Evolutionary conservation across 2,329 filamentous ascomycete genomes (phyloP).

Genomic region (Claviceps sp.): DNA sequence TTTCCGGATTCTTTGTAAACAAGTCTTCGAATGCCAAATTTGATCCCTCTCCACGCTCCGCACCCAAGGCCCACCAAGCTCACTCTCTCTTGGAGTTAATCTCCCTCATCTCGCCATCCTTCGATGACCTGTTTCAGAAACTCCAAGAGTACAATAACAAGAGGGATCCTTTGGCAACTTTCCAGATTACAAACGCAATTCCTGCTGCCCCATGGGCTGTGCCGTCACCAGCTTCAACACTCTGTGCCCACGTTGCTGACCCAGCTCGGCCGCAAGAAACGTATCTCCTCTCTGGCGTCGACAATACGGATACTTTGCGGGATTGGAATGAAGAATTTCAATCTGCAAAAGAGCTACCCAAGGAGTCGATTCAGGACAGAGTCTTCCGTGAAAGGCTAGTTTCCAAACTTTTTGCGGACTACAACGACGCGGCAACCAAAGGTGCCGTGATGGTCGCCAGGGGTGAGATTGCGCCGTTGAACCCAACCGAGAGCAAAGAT

Average conservation of each 20-base stretch:
- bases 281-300: slow-evolving; percentile 76
- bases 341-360: slow-evolving; percentile 85
- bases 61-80: slow-evolving; percentile 64
- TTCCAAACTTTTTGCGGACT: slow-evolving; percentile 94
- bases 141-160: slow-evolving; percentile 75
- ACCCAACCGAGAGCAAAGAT: slow-evolving; percentile 83
- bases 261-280: slow-evolving; percentile 85
- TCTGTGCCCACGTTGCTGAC: slow-evolving; percentile 65
- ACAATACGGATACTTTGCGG: slow-evolving; percentile 85
- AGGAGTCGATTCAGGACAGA: slow-evolving; percentile 85
- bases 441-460: slow-evolving; percentile 85
- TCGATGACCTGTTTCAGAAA: slow-evolving; percentile 59
- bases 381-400: slow-evolving; percentile 91
- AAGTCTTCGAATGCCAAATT: slow-evolving; percentile 93
- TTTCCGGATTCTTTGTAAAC: slow-evolving; percentile 94
- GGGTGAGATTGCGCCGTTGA: slow-evolving; percentile 84
- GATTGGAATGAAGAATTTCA: slow-evolving; percentile 99
- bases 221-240: slow-evolving; percentile 48
- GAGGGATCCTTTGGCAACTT: slow-evolving; percentile 80
- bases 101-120: slow-evolving; percentile 68
- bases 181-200: slow-evolving; percentile 90
- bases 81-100: slow-evolving; percentile 82
- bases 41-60: slow-evolving; percentile 68
- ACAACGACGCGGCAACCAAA: slow-evolving; percentile 85
- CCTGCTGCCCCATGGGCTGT: slow-evolving; percentile 89